These are phyloP conservation scores for Barbarea vulgaris DNA, from an alignment of 345 rosid genomes.

Conservation along the genomic window DNA sequence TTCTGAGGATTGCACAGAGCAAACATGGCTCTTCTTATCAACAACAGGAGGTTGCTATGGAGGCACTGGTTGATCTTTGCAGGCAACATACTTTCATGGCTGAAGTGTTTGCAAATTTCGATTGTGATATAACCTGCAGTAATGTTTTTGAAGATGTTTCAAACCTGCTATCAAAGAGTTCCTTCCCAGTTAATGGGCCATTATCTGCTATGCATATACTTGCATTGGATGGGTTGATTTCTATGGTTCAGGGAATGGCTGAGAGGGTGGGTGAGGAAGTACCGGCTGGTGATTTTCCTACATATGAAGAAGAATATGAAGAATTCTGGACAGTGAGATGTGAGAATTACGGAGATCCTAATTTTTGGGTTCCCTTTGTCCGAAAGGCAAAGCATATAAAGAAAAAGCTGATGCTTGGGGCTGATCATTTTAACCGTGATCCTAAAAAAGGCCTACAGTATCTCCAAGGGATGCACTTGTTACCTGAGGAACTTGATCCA, in stretches of 20 bases:
- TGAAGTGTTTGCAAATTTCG: slow-evolving; percentile 75
- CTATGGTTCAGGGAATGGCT: slow-evolving; percentile 62
- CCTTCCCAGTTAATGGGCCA: slow-evolving; percentile 73
- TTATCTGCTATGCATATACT: slow-evolving; percentile 75
- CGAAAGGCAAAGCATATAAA: slow-evolving; percentile 57
- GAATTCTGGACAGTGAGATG: slow-evolving; percentile 63
- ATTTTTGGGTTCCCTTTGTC: slow-evolving; percentile 64
- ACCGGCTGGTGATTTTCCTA: slow-evolving; percentile 37
- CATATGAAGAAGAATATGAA: slow-evolving; percentile 49
- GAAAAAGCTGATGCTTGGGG: slow-evolving; percentile 61
- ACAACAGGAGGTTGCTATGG: slow-evolving; percentile 85
- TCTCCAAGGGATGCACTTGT: slow-evolving; percentile 67
- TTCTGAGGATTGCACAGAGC: slow-evolving; percentile 67
- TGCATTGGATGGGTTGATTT: slow-evolving; percentile 70
- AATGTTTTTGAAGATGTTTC: slow-evolving; percentile 71
- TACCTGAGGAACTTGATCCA: slow-evolving; percentile 71
- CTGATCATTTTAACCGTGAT: slow-evolving; percentile 73
- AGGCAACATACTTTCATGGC: slow-evolving; percentile 64
- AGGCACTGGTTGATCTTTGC: slow-evolving; percentile 75
- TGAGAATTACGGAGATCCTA: slow-evolving; percentile 57
- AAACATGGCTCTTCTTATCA: slow-evolving; percentile 75
- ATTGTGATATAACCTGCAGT: slow-evolving; percentile 70
- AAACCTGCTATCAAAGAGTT: slow-evolving; percentile 66
- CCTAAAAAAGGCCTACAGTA: slow-evolving; percentile 66
- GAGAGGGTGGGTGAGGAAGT: slow-evolving; percentile 58